Evolutionary conservation across 768 basidiomycete species (phyloP).

Genomic region (Gelatoporia subvermispora): DNA sequence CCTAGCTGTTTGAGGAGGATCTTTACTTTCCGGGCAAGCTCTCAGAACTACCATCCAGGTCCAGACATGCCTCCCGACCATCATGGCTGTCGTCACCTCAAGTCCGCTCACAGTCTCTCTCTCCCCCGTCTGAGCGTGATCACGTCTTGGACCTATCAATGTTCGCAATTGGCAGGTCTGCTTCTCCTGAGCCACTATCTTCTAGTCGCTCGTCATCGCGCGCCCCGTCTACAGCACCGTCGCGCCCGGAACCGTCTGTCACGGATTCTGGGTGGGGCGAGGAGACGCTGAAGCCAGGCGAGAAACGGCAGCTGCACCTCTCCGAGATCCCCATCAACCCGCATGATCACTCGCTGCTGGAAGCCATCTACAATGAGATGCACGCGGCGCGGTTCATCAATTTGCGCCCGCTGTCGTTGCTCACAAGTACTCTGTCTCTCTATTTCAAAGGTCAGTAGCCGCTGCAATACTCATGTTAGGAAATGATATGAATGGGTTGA

Average conservation of each 20-base stretch:
- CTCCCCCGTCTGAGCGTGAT: no score
- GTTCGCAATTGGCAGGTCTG: no score
- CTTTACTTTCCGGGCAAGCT: constrained; percentile 62
- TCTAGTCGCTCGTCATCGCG: neutral
- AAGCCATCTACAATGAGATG: constrained; percentile 63
- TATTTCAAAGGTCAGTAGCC: constrained; percentile 55
- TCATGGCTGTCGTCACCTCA: constrained; percentile 1
- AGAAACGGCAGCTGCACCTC: constrained; percentile 5
- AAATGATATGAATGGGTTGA: neutral
- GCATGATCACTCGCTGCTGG: constrained; percentile 60
- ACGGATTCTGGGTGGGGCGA: neutral
- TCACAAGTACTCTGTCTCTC: constrained; percentile 50
- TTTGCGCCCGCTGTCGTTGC: constrained; percentile 53
- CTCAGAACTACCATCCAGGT: constrained; percentile 19
- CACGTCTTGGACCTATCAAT: no score
- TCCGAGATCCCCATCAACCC: constrained; percentile 43
- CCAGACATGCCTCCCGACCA: neutral
- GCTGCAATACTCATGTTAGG: neutral
- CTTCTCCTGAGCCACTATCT: no score
- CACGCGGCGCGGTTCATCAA: constrained; percentile 68
- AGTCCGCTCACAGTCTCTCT: neutral
- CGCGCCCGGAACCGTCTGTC: neutral
- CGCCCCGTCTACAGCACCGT: neutral
- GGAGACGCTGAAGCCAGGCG: neutral
- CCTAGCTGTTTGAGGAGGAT: constrained; percentile 69